Evolutionary conservation across 305 asterid species (phyloP).

Genomic region (Solanum hybrid): DNA sequence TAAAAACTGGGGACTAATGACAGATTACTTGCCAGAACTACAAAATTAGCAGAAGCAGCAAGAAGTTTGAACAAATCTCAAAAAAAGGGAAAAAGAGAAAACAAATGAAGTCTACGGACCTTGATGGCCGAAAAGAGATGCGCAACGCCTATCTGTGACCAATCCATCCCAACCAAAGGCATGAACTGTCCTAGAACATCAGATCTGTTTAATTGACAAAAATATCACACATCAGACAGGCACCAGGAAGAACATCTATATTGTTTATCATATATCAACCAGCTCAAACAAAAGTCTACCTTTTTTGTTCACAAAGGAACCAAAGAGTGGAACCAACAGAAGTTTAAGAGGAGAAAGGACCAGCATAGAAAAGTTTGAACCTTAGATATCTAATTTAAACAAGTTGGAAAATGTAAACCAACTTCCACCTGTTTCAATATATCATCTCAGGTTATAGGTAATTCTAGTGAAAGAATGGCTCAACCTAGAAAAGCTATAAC

Average conservation of each 20-base stretch:
- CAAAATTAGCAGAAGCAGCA: background rate
- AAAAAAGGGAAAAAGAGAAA: background rate
- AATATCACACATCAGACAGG: constrained; percentile 9
- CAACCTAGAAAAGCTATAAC: background rate
- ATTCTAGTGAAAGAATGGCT: background rate
- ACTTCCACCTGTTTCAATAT: background rate
- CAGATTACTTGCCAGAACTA: background rate
- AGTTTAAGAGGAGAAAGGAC: background rate
- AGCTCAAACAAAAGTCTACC: background rate
- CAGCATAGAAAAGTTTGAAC: background rate
- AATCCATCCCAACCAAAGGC: constrained; percentile 97
- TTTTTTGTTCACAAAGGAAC: background rate
- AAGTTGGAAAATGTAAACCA: background rate
- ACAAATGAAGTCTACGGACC: constrained; percentile 30
- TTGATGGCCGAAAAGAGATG: constrained; percentile 92
- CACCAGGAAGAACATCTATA: background rate
- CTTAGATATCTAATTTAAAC: background rate
- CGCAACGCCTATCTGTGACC: constrained; percentile 92
- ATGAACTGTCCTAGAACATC: constrained; percentile 95
- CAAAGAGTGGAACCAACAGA: background rate
- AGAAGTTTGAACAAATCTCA: background rate
- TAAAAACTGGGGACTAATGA: background rate
- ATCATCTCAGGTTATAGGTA: background rate
- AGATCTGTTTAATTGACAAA: constrained; percentile 40
- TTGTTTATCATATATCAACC: background rate